phyloP scores from a whole-genome alignment of 2,329 filamentous ascomycete species.

The Ophiosphaerella korrae region DNA sequence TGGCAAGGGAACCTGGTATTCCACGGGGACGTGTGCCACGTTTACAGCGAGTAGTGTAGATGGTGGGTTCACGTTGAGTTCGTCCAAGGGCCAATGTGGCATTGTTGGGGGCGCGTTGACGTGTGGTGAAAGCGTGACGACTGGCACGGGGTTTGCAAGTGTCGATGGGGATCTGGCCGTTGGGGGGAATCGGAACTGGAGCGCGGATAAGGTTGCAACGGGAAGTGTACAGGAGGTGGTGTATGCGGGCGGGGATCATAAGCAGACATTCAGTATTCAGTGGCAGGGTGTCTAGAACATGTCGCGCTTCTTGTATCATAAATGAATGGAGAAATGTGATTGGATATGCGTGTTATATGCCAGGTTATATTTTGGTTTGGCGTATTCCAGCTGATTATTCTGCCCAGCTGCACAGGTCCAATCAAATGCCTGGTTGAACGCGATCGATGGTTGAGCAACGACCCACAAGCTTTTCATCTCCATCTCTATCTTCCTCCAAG shows the following conservation, averaged over 20 bases:
- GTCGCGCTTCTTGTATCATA: neutral
- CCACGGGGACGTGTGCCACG: conserved; percentile 69
- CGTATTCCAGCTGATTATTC: too few species aligned
- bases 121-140: conserved; percentile 58
- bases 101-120: conserved; percentile 60
- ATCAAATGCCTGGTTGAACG: neutral
- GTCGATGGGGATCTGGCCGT: conserved; percentile 45
- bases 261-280: conserved; percentile 40
- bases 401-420: neutral
- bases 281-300: conserved; percentile 42
- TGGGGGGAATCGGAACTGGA: conserved; percentile 49
- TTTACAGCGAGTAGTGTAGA: conserved; percentile 58
- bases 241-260: conserved; percentile 45
- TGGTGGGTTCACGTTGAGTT: conserved; percentile 39
- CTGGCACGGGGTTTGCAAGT: conserved; percentile 50
- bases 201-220: conserved; percentile 50
- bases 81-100: conserved; percentile 55
- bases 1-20: conserved; percentile 69
- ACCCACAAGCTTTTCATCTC: neutral
- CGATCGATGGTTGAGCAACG: conserved; percentile 3
- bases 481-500: neutral
- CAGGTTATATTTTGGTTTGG: too few species aligned
- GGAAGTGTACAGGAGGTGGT: conserved; percentile 54
- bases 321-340: too few species aligned
- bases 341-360: too few species aligned